phyloP scores from a whole-genome alignment of 441 rosid species.

The Corymbia citriodora region DNA sequence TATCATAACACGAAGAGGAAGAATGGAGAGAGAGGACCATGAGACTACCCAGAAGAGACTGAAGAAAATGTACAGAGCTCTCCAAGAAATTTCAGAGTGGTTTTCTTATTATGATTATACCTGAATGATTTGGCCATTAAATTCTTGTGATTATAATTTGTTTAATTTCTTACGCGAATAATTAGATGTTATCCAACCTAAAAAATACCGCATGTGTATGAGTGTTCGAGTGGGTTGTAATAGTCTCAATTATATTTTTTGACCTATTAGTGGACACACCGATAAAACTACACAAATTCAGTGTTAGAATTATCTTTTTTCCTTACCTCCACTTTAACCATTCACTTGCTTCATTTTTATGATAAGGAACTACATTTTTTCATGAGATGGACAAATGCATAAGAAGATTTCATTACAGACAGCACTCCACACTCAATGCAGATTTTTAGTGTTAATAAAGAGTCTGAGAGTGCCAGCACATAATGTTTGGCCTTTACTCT shows the following conservation, averaged over 20 bases:
- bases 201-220: accelerated
- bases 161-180: neutral
- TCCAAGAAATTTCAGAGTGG: neutral
- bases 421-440: neutral
- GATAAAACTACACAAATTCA: accelerated
- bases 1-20: neutral
- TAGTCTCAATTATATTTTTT: accelerated
- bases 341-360: accelerated
- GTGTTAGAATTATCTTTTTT: too few relatives aligned
- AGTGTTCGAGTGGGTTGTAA: accelerated
- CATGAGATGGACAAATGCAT: neutral
- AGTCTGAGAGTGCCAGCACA: neutral
- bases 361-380: neutral
- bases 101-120: neutral
- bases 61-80: neutral
- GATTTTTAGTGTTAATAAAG: neutral
- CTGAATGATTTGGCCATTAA: neutral
- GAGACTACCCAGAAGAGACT: accelerated
- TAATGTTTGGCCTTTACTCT: neutral
- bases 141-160: too few relatives aligned
- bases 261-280: accelerated
- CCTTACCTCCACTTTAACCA: neutral
- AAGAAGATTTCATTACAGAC: neutral
- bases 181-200: accelerated
- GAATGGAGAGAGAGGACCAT: neutral